Evolutionary conservation across 257 asterid species (phyloP).

Genomic region (Lavandula angustifolia): DNA sequence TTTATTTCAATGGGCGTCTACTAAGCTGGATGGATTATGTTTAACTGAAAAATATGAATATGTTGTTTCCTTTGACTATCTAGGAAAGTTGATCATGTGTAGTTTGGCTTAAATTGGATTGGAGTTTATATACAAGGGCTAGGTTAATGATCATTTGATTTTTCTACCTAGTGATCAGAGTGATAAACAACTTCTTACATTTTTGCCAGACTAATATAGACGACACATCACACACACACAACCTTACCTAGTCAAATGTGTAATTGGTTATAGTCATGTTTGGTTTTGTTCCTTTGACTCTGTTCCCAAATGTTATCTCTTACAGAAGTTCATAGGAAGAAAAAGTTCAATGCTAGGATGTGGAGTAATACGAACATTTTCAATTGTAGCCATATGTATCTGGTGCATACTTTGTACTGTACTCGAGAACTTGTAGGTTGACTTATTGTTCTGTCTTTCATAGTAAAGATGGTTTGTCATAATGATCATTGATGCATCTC

Average conservation of each 20-base stretch:
- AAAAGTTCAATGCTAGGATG: not conserved
- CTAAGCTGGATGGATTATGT: not conserved
- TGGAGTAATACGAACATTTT: not conserved
- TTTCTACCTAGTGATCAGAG: not conserved
- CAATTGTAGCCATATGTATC: not conserved
- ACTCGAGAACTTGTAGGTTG: not conserved
- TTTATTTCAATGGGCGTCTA: constrained; percentile 2
- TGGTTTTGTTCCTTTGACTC: not conserved
- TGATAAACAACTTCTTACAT: not conserved
- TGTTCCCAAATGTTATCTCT: not conserved
- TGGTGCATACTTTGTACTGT: not conserved
- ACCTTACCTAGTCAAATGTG: not conserved
- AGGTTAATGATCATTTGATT: not conserved
- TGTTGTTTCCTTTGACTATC: constrained; percentile 7
- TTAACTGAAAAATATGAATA: not conserved
- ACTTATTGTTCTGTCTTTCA: not conserved
- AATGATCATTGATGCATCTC: not conserved
- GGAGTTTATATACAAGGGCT: not conserved
- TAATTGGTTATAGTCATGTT: not conserved
- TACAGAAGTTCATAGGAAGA: not conserved
- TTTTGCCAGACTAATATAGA: not conserved
- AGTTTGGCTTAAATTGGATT: not conserved
- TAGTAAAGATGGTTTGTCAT: not conserved
- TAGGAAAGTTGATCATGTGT: not conserved
- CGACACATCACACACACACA: not conserved